Evolutionary conservation across 2,329 filamentous ascomycete genomes (phyloP).

Genomic region (Ceratocystis albifundus): DNA sequence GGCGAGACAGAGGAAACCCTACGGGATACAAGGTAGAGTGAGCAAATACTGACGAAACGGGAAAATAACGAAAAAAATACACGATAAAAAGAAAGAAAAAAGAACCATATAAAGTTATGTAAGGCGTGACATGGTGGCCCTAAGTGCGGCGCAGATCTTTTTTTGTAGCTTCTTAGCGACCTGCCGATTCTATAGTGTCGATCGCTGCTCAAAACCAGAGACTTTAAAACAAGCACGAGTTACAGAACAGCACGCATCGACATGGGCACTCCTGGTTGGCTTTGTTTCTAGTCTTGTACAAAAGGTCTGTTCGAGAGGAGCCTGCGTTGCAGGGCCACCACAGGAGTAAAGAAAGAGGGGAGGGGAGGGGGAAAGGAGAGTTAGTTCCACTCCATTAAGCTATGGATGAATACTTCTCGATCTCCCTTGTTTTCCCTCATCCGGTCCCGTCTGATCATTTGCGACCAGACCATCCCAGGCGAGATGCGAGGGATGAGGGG

Average conservation of each 20-base stretch:
- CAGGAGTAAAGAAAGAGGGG: neutral
- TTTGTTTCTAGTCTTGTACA: neutral
- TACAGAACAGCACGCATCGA: neutral
- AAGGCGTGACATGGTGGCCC: neutral
- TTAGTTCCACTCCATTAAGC: neutral
- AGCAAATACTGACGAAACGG: neutral
- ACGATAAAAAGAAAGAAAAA: neutral
- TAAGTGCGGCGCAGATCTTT: constrained; percentile 11
- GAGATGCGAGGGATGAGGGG: too few relatives aligned
- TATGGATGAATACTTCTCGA: neutral
- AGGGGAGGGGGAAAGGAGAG: too few relatives aligned
- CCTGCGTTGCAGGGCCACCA: neutral
- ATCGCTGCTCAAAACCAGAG: neutral
- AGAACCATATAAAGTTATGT: neutral
- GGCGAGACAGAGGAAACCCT: neutral
- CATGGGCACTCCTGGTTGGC: neutral
- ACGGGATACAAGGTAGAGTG: neutral
- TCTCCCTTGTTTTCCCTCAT: neutral
- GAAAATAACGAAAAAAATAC: neutral
- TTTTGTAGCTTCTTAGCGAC: neutral
- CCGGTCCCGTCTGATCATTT: too few relatives aligned
- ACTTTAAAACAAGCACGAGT: constrained; percentile 2
- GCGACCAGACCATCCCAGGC: too few relatives aligned
- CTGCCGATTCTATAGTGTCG: constrained; percentile 1
- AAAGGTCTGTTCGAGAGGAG: neutral